Evolutionary conservation across 148 eudicot species (phyloP), one percentile per base, ranked within the genome.

Genomic region (Agrostemma githago): DNA sequence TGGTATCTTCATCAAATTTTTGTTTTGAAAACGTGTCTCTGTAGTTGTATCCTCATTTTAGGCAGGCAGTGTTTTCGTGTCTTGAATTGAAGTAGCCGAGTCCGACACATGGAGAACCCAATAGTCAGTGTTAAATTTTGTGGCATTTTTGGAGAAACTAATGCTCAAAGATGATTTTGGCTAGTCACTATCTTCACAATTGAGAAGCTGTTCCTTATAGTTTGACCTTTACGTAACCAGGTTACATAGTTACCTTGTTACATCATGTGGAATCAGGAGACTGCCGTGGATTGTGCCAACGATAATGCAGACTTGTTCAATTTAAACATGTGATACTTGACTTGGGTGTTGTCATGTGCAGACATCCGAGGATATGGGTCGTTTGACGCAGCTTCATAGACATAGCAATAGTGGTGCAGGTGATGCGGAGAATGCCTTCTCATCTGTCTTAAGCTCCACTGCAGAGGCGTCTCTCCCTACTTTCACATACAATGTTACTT

Each of bases 401-500:
- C 79, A 74, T 68, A 70, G 78, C 66, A 72, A 62, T 67, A 56
- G 53, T 72, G 79, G 72, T 58, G 73, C 75, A 60, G 69, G 76
- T 76, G 68, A 66, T 61, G 68, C 75, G 37, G 84, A 81, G 66
- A 81, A 78, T 77, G 74, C 73, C 73, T 70, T 80, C 61, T 63
- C 83, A 56, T 81, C 75, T 64, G 76, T 77, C 66, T 54, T 74
- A 44, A 74, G 81, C 11, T 71, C 82, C 57, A 34, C 83, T 75
- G 58, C 46, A 15, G 68, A 73, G 48, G 73, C 72, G 67, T 74
- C 85, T 46, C 62, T 75, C 56, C 73, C 79, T 58, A 26, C 76
- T 66, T 87, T 83, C 21, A 81, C 77, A 69, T 87, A 75, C 72
- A 72, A 81, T 59, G 82, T 82, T 63, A 72, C 78, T 64, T 75